These are phyloP conservation scores for Bryopsis sp. DNA, from an alignment of 139 green algal species.

Conservation along the genomic window DNA sequence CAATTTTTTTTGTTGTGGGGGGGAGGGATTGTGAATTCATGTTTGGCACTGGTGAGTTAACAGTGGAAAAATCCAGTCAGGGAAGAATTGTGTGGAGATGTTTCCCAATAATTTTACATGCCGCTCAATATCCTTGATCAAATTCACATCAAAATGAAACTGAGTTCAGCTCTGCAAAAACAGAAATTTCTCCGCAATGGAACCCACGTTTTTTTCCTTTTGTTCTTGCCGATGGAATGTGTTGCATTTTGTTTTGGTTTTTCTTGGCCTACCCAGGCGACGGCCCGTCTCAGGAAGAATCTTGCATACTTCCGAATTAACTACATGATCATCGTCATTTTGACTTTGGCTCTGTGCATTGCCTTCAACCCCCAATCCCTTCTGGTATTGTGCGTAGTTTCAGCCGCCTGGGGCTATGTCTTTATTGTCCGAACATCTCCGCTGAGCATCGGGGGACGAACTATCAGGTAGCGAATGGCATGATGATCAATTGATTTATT, in stretches of 20 bases:
- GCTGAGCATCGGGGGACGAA: constrained; percentile 62
- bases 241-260: background rate
- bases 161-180: background rate
- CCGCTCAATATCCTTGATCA: background rate
- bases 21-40: background rate
- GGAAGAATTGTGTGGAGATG: background rate
- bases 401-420: constrained; percentile 71
- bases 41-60: background rate
- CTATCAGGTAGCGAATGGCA: constrained; percentile 61
- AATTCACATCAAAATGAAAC: background rate
- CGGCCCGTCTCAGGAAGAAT: constrained; percentile 73
- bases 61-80: background rate
- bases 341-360: constrained; percentile 50
- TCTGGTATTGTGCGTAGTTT: constrained; percentile 59
- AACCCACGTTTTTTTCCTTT: background rate
- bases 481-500: no score
- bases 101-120: background rate
- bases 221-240: background rate
- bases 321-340: constrained; percentile 70
- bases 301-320: constrained; percentile 86
- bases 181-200: no score
- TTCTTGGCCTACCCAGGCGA: no score
- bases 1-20: background rate
- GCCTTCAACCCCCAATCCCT: constrained; percentile 63
- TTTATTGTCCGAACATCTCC: constrained; percentile 66